Evolutionary conservation across 2,329 filamentous ascomycete species (phyloP), one percentile per base, ranked within the genome.

Genomic region (Colletotrichum liaoningense): DNA sequence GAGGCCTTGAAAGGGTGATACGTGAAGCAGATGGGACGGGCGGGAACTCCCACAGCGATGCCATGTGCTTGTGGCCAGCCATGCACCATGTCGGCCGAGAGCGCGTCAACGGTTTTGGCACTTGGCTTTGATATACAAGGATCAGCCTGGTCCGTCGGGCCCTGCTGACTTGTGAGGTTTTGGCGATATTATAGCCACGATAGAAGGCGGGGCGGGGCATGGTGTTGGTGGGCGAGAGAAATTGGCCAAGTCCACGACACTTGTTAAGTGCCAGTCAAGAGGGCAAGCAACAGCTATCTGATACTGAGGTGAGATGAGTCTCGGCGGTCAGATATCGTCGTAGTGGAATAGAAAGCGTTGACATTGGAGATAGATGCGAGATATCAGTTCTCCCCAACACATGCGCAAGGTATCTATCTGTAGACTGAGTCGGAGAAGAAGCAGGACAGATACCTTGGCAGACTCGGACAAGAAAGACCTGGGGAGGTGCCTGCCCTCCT

Each of bases 21-120:
- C 60, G 46, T 22, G 12, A 59, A 30, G 60, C 56, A 73, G 67
- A 73, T 73, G 70, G 67, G 70, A 73, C 70, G 70, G 67, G 70
- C 70, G 70, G 70, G 70, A 73, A 38, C 60, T 70, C 70, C 70
- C 70, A 70, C 67, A 65, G 67, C 33, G 28, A 60, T 60, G 66
- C 67, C 60, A 73, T 70, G 70, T 70, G 67, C 54, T 64, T 28
- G 35, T 68, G 69, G 64, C 24, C 28, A 57, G 54, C 69, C 59
- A 69, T 62, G 56, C 68, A 60, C 62, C 63, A 35, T 62, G 63
- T 67, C 42, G 12, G 26, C 46, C 63, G 28, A 58, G 30, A 66
- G 58, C 38, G 58, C 28, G 65, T 69, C 52, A 54, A 67, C 38
- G 63, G 65, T 67, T 16, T 57, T 56, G 24, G 42, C 42, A 22